Percentiles rank a stretch among this genome's conserved stretches.
Conservation (phyloP, 2,329 filamentous ascomycete genomes). For the Trichophyton rubrum region DNA sequence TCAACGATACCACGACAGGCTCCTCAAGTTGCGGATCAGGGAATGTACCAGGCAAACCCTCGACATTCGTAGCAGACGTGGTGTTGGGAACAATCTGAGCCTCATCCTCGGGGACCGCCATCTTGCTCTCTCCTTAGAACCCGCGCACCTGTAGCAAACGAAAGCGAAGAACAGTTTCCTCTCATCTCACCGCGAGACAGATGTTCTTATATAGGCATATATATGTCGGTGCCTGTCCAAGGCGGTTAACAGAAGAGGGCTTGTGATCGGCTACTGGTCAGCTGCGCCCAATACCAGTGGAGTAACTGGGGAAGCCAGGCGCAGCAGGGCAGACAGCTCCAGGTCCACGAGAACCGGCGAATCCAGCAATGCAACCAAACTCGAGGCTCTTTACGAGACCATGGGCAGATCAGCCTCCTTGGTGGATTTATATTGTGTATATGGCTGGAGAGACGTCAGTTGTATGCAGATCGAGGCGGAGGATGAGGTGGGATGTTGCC, state of each 20-base stretch:
- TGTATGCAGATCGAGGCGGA: background rate
- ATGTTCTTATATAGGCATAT: background rate
- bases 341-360: too few relatives aligned
- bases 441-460: background rate
- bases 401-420: too few relatives aligned
- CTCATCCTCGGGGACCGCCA: background rate
- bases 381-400: too few relatives aligned
- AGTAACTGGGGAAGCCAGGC: background rate
- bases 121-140: background rate
- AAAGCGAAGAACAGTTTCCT: background rate
- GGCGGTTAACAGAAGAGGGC: background rate
- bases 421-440: too few relatives aligned
- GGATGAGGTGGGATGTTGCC: background rate
- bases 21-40: conserved; percentile 21
- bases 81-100: background rate
- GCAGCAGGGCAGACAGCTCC: background rate
- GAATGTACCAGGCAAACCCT: conserved; percentile 40
- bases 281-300: background rate
- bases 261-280: conserved; percentile 1
- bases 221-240: background rate
- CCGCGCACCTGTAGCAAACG: background rate
- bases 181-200: background rate
- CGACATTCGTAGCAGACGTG: conserved; percentile 7
- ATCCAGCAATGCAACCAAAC: too few relatives aligned
- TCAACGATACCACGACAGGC: conserved; percentile 11